Evolutionary conservation across 306 rosid genomes (phyloP).

Genomic region (Rosa multiflora): DNA sequence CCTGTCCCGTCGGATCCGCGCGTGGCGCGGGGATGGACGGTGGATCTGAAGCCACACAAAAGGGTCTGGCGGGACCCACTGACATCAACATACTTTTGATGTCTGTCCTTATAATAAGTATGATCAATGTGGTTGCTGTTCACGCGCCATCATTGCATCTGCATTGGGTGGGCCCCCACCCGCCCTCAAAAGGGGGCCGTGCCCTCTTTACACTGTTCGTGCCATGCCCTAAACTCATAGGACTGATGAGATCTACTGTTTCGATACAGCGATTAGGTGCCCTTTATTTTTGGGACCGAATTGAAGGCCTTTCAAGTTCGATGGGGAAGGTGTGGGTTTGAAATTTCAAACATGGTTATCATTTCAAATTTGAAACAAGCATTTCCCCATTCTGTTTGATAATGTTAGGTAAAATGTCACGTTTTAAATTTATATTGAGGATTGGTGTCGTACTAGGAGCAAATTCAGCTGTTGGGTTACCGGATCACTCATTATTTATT

Average conservation of each 20-base stretch:
- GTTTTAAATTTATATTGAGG: too few relatives aligned
- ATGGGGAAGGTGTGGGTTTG: not conserved
- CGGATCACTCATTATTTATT: too few relatives aligned
- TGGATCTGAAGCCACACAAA: not conserved
- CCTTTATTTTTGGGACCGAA: too few relatives aligned
- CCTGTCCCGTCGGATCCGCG: slow-evolving; percentile 27
- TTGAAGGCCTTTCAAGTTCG: too few relatives aligned
- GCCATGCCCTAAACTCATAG: not conserved
- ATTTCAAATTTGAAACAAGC: too few relatives aligned
- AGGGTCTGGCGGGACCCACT: slow-evolving; percentile 35
- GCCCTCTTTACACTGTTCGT: not conserved
- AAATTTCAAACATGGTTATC: too few relatives aligned
- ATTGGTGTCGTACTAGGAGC: too few relatives aligned
- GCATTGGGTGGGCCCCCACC: slow-evolving; percentile 7
- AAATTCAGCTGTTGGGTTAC: too few relatives aligned
- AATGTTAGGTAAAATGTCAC: too few relatives aligned
- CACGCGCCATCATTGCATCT: slow-evolving; percentile 29
- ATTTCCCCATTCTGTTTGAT: too few relatives aligned
- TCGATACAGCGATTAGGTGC: too few relatives aligned
- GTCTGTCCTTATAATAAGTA: slow-evolving; percentile 2
- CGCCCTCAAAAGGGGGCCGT: too few relatives aligned
- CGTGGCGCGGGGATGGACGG: slow-evolving; percentile 34
- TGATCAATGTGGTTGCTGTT: not conserved
- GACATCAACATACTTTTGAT: slow-evolving; percentile 33
- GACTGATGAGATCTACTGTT: not conserved